A percentile compares a stretch with the other conserved stretches of the same genome.
Evolutionary conservation across 2,329 filamentous ascomycete genomes (phyloP).

Genomic region (Capronia americana): DNA sequence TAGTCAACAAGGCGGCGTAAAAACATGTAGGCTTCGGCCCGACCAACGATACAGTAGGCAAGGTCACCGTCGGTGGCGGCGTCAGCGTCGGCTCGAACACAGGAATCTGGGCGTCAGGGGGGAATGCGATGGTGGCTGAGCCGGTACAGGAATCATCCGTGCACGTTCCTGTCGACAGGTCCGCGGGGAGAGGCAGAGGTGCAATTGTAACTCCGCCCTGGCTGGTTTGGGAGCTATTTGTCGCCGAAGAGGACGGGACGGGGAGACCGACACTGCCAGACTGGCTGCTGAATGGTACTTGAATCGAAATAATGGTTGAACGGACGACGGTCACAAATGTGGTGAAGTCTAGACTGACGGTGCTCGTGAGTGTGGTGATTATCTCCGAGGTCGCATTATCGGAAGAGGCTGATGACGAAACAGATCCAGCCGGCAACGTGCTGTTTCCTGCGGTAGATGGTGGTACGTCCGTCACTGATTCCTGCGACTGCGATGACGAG

Average conservation of each 20-base stretch:
- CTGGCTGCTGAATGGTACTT: slow-evolving; percentile 4
- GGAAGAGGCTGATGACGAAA: neutral
- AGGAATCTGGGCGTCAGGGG: neutral
- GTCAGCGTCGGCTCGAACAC: neutral
- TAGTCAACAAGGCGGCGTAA: slow-evolving; percentile 1
- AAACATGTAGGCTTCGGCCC: neutral
- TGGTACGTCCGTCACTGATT: neutral
- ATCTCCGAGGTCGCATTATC: slow-evolving; percentile 7
- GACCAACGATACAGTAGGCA: neutral
- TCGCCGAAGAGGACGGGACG: neutral
- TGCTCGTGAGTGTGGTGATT: slow-evolving; percentile 16
- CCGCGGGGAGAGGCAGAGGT: neutral
- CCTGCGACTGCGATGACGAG: neutral
- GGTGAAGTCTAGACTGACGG: slow-evolving; percentile 7
- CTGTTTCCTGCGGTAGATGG: neutral
- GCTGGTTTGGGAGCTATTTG: neutral
- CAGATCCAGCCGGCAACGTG: neutral
- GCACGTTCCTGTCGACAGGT: slow-evolving; percentile 5
- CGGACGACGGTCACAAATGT: slow-evolving; percentile 24
- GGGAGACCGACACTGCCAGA: neutral
- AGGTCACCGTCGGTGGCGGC: neutral
- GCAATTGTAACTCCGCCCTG: neutral
- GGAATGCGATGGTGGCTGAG: neutral
- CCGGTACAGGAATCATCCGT: slow-evolving; percentile 2
- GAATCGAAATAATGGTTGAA: slow-evolving; percentile 19